Evolutionary conservation across 2,329 filamentous ascomycete species (phyloP).

Genomic region (Simplicillium aogashimaense): DNA sequence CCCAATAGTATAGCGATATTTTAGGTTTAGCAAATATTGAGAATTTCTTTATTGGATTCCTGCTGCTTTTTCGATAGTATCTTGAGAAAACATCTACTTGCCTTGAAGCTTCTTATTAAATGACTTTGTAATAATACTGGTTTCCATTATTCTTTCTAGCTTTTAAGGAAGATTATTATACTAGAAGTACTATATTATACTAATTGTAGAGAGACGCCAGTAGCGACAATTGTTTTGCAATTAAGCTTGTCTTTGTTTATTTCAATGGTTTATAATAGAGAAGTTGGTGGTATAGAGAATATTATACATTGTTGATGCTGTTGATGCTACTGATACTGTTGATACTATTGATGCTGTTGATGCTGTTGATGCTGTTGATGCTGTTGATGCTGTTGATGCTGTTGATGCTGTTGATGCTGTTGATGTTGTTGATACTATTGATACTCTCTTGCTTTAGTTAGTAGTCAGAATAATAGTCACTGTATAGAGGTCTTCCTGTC

Average conservation of each 20-base stretch:
- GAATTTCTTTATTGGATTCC: constrained; percentile 6
- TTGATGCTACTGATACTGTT: too few relatives aligned
- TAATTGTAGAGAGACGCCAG: constrained; percentile 37
- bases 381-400: too few relatives aligned
- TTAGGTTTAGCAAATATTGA: constrained; percentile 10
- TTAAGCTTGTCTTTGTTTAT: too few relatives aligned
- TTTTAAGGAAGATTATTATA: constrained; percentile 46
- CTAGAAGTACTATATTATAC: constrained; percentile 19
- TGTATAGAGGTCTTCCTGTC: too few relatives aligned
- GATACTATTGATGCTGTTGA: too few relatives aligned
- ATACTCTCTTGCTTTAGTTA: neutral
- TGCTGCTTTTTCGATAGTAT: constrained; percentile 36
- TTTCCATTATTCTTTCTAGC: constrained; percentile 48
- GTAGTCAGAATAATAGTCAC: too few relatives aligned
- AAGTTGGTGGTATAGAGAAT: too few relatives aligned
- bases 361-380: too few relatives aligned
- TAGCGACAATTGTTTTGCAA: constrained; percentile 41
- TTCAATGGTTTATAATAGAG: too few relatives aligned
- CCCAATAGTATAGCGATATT: constrained; percentile 28
- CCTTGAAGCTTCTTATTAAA: constrained; percentile 38
- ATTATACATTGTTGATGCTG: too few relatives aligned
- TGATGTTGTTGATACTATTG: neutral
- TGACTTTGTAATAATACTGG: constrained; percentile 26
- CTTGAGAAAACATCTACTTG: constrained; percentile 38
- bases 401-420: too few relatives aligned